These are phyloP conservation scores for Candida chilensis DNA, from an alignment of 805 yeast species.

Conservation along the genomic window DNA sequence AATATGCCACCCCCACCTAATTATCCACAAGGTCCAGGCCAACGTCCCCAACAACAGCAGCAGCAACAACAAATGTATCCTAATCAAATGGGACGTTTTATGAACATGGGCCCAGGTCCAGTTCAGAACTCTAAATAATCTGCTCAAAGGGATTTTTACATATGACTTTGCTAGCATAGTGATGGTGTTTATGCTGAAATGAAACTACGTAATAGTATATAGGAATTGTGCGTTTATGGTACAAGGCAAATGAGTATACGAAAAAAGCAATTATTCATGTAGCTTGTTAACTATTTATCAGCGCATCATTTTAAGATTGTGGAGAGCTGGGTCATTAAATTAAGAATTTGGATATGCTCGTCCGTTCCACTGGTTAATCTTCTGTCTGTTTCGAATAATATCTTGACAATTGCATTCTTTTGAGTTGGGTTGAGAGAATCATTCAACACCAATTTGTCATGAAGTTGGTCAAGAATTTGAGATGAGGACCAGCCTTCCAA, in stretches of 20 bases:
- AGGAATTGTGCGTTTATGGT: background rate
- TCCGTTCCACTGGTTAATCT: constrained; percentile 79
- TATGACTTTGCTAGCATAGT: constrained; percentile 1
- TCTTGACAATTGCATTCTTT: constrained; percentile 57
- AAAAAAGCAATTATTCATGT: background rate
- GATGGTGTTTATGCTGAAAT: background rate
- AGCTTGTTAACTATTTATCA: background rate
- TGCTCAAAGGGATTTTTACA: constrained; percentile 3
- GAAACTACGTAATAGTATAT: background rate
- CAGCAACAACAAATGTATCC: background rate
- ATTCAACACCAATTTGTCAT: constrained; percentile 52
- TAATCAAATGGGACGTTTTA: background rate
- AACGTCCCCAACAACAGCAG: constrained; percentile 1
- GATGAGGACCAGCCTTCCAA: constrained; percentile 75
- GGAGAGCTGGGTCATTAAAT: constrained; percentile 48
- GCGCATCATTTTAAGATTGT: constrained; percentile 14
- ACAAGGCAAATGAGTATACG: constrained; percentile 1
- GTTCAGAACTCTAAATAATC: constrained; percentile 4
- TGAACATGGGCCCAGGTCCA: constrained; percentile 2
- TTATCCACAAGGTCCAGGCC: background rate
- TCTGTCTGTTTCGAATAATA: constrained; percentile 68
- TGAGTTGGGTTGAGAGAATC: constrained; percentile 38
- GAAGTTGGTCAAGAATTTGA: constrained; percentile 63
- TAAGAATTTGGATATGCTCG: constrained; percentile 76
- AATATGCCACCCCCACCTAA: constrained; percentile 1